Evolutionary conservation across 1,139 yeast species (phyloP).

Genomic region (Kluyveromyces sp.): DNA sequence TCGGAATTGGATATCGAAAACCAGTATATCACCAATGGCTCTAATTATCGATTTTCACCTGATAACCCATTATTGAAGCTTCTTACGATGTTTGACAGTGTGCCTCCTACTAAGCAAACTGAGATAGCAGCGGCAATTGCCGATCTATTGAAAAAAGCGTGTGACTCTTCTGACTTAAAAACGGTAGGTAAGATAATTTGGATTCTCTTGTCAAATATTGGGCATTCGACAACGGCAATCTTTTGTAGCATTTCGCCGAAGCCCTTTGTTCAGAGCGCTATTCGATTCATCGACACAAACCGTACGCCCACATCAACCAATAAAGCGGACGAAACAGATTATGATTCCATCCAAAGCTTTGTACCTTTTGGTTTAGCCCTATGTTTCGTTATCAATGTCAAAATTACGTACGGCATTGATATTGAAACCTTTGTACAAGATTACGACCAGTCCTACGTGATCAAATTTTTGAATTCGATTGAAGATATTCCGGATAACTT

Average conservation of each 20-base stretch:
- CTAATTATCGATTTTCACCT: constrained; percentile 9
- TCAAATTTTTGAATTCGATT: constrained; percentile 22
- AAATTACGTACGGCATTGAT: constrained; percentile 20
- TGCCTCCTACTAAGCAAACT: constrained; percentile 38
- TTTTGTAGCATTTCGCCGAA: constrained; percentile 23
- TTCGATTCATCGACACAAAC: constrained; percentile 20
- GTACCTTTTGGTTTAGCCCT: constrained; percentile 26
- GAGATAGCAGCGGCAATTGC: constrained; percentile 37
- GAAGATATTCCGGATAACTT: constrained; percentile 24
- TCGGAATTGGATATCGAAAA: constrained; percentile 50
- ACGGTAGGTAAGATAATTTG: constrained; percentile 25
- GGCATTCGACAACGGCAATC: constrained; percentile 26
- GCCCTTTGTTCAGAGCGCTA: constrained; percentile 15
- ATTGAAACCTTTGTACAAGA: constrained; percentile 17
- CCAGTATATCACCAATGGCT: constrained; percentile 33
- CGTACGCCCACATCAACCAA: constrained; percentile 13
- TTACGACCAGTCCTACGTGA: constrained; percentile 21
- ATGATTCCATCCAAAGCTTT: constrained; percentile 21
- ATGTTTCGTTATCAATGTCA: constrained; percentile 19
- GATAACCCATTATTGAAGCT: constrained; percentile 38
- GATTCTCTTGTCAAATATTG: constrained; percentile 23
- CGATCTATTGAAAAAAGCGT: constrained; percentile 37
- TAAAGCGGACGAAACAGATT: constrained; percentile 20
- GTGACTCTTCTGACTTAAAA: constrained; percentile 29
- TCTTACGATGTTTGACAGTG: constrained; percentile 33